Evolutionary conservation across 176 grass and related monocot species (phyloP), one percentile per base, ranked within the genome.

Genomic region (Oryza rufipogon): DNA sequence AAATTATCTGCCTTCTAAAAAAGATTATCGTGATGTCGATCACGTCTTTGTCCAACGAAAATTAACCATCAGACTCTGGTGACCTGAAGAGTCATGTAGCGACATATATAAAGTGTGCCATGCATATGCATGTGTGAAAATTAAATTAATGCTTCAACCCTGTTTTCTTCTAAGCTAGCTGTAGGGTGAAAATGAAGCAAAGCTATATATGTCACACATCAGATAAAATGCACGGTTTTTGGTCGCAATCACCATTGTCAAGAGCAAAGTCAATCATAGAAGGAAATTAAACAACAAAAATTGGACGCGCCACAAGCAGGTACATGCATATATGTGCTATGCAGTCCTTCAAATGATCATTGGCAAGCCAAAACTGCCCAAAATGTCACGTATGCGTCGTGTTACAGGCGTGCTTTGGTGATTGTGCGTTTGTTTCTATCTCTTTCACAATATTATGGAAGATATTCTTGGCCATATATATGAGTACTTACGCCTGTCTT

Each of bases 321-420:
- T n/a, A 3, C 19, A 63, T 9, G 2, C 19, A 63, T 63, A 63
- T 63, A 63, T 63, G n/a, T 63, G 8, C 19, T 49, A 56, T 61
- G 25, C 9, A 8, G 68, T 46, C 83, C 75, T 48, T 71, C 83
- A 36, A 45, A 71, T 25, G 74, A 73, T 86, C 16, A 74, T 74
- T 11, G 72, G 25, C 15, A 47, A 47, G 26, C 46, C 46, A 38
- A 80, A 49, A 66, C 70, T 73, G 8, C 68, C 54, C 54, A 19
- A 26, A 58, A 19, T 5, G 64, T 78, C 74, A 85, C 64, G 23
- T 64, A 64, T 17, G 39, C 54, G 9, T 86, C 54, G 26, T 23
- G 41, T 73, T 86, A 17, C 42, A 66, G 74, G 15, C 41, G 19
- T 5, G 84, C 75, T 23, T 78, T 86, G 82, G 20, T 8, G 22